These are phyloP conservation scores for Pneumocystis wakefieldiae DNA, from an alignment of 1,139 yeast species.

Conservation along the genomic window DNA sequence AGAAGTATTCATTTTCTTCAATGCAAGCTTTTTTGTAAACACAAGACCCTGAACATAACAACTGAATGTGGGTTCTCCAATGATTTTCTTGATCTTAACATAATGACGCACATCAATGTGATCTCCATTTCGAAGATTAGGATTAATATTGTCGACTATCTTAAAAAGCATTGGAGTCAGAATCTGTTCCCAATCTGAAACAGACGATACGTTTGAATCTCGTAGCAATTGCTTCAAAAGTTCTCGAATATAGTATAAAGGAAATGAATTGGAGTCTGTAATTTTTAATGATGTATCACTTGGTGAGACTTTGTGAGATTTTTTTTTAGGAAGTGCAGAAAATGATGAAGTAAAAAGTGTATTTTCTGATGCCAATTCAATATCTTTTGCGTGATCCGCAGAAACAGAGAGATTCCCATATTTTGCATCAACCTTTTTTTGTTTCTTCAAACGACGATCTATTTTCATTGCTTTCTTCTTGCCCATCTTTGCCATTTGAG, in stretches of 20 bases:
- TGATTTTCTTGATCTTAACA: slow-evolving; percentile 67
- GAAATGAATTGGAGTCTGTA: slow-evolving; percentile 27
- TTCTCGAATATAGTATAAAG: slow-evolving; percentile 30
- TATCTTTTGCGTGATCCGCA: not conserved
- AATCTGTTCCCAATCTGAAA: slow-evolving; percentile 41
- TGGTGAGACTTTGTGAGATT: slow-evolving; percentile 6
- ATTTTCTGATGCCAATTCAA: not conserved
- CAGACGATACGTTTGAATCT: slow-evolving; percentile 29
- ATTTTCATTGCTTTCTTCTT: not conserved
- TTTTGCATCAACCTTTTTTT: not conserved
- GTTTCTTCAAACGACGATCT: not conserved
- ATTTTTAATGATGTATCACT: slow-evolving; percentile 1
- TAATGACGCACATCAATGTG: slow-evolving; percentile 76
- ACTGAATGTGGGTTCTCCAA: slow-evolving; percentile 54
- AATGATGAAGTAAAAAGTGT: not conserved
- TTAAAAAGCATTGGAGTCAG: slow-evolving; percentile 34
- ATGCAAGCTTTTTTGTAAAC: slow-evolving; percentile 73
- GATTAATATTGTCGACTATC: slow-evolving; percentile 35
- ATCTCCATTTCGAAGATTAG: slow-evolving; percentile 48
- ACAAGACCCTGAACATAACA: slow-evolving; percentile 60
- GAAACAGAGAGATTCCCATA: not conserved
- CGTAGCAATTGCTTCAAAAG: slow-evolving; percentile 48
- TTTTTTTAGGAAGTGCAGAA: not conserved
- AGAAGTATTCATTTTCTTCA: slow-evolving; percentile 56
- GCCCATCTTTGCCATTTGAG: not conserved